Base-by-base conservation (phyloP, 2,329 filamentous ascomycete genomes). In the Amesomyces nigricolor region DNA sequence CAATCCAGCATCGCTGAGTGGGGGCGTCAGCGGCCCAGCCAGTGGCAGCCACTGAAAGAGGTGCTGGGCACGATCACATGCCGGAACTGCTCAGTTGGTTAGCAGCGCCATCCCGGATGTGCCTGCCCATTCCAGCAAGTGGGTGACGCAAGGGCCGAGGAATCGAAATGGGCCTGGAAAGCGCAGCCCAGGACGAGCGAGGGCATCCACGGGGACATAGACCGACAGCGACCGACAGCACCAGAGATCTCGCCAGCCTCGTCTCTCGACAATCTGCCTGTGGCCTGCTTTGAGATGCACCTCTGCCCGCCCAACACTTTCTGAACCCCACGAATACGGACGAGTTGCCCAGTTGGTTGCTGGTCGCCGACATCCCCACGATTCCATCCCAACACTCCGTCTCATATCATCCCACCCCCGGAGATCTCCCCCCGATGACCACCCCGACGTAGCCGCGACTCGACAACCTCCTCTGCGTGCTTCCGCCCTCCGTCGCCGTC, bases 131-230 rank as follows among this genome's bases (percentile, higher is more conserved):
- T 61, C 53, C 58, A 62, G 57, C 43, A 61, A 52, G 60, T 53
- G 57, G 56, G 62, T 65, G 63, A 65, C 63, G 61, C 63, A 64
- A 64, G 53, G 61, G 46, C 61, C 63, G 61, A 64, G 62, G 62
- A 56, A 35, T 35, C 9, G 32, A 47, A 58, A 52, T 47, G 47
- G 39, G 13, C 16, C 19, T 17, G 42, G 37, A 14, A 16, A 56
- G 32, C 32, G 32, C 32, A 35, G 11, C 11, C 32, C 32, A 35
- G 32, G 32, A 35, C 32, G 6, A 9, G 32, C 32, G 32, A 35
- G 32, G 32, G 32, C 32, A 35, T 35, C 32, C 9, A 35, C 32
- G 32, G 8, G 32, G 32, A 35, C 32, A 35, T 35, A 4, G 22
- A 26, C 22, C 22, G 22, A 26, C 22, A 26, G 22, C 22, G 22